A percentile compares a stretch with the other conserved stretches of the same genome.
Conservation (phyloP, 164 flowering plant genomes). For the Nymphaea thermarum region DNA sequence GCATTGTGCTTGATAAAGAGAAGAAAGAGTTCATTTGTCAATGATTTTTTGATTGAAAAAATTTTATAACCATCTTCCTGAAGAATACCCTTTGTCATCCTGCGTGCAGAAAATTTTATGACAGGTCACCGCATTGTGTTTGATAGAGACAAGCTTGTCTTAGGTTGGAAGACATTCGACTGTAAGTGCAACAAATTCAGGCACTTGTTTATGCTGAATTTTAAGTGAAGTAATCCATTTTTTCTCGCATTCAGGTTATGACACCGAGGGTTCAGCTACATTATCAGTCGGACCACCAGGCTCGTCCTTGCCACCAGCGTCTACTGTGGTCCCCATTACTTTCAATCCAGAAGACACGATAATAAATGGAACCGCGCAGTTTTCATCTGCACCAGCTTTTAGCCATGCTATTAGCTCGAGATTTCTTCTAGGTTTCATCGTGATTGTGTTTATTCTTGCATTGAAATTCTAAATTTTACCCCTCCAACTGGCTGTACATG, state of each 20-base stretch:
- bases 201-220: background rate
- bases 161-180: slow-evolving; percentile 76
- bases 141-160: slow-evolving; percentile 49
- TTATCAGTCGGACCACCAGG: slow-evolving; percentile 13
- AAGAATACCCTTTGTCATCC: background rate
- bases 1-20: slow-evolving; percentile 67
- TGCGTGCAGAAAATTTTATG: slow-evolving; percentile 79
- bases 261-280: slow-evolving; percentile 11
- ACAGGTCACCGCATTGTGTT: slow-evolving; percentile 68
- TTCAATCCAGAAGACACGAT: slow-evolving; percentile 24
- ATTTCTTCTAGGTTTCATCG: background rate
- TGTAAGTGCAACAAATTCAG: slow-evolving; percentile 36
- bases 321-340: slow-evolving; percentile 12
- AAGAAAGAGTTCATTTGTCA: slow-evolving; percentile 4
- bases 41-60: too few species aligned
- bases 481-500: background rate
- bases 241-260: slow-evolving; percentile 22
- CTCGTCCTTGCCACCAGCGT: slow-evolving; percentile 18
- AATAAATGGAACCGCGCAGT: slow-evolving; percentile 10
- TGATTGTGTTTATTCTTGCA: background rate
- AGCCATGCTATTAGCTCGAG: background rate
- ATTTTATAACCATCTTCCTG: background rate
- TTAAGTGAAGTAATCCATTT: background rate
- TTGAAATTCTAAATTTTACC: background rate
- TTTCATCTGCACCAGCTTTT: slow-evolving; percentile 15